A percentile compares a stretch with the other conserved stretches of the same genome.
phyloP scores from a whole-genome alignment of 177 flowering plant species.

The Vitis hybrid region DNA sequence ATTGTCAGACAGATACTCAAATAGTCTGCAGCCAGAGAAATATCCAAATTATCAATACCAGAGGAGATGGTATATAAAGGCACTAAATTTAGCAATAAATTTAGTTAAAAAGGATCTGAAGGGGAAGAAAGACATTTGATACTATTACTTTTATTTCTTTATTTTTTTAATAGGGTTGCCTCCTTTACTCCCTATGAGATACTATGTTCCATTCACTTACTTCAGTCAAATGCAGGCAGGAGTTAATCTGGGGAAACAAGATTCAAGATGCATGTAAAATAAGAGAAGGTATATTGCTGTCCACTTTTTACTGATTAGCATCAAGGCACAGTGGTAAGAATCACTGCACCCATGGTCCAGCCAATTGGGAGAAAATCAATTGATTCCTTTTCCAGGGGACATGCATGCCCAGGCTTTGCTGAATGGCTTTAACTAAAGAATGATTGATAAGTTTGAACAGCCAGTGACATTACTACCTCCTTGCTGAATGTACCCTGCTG shows the following conservation, averaged over 20 bases:
- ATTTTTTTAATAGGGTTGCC: too few relatives aligned
- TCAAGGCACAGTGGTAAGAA: too few relatives aligned
- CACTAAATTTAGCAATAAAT: background rate
- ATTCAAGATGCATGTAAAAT: too few relatives aligned
- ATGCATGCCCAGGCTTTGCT: background rate
- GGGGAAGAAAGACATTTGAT: background rate
- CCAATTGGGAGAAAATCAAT: too few relatives aligned
- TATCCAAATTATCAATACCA: background rate
- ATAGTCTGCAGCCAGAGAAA: conserved; percentile 59
- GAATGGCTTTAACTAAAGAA: background rate
- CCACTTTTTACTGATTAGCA: too few relatives aligned
- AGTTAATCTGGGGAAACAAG: too few relatives aligned
- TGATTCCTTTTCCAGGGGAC: background rate
- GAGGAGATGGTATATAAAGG: background rate
- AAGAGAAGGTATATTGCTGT: too few relatives aligned
- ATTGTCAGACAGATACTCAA: conserved; percentile 78
- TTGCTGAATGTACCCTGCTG: conserved; percentile 93
- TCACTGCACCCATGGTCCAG: too few relatives aligned
- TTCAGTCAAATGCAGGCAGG: too few relatives aligned
- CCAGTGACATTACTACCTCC: conserved; percentile 54
- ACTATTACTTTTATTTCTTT: too few relatives aligned
- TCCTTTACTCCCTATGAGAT: too few relatives aligned
- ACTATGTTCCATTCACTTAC: too few relatives aligned
- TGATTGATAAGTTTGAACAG: background rate
- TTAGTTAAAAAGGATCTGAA: background rate